A percentile compares a stretch with the other conserved stretches of the same genome.
phyloP scores from a whole-genome alignment of 1,284 basidiomycete species.

The Trametes versicolor region DNA sequence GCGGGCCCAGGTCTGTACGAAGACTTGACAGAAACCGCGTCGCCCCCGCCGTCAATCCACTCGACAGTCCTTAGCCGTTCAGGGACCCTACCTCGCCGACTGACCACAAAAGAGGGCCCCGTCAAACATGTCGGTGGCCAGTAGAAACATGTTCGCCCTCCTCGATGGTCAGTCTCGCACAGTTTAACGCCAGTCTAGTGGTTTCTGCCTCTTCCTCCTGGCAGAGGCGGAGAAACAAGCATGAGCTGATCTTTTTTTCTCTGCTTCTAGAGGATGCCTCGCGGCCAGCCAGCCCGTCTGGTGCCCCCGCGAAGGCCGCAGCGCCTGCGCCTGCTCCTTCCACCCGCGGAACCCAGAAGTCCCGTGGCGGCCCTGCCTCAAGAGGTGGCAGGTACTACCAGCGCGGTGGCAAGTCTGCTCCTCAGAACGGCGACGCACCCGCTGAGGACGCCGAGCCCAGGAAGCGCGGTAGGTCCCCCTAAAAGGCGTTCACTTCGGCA shows the following conservation, averaged over 20 bases:
- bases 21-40: conserved; percentile 29
- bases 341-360: conserved; percentile 47
- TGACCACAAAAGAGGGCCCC: conserved; percentile 63
- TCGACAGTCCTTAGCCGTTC: conserved; percentile 40
- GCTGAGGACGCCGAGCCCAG: conserved; percentile 57
- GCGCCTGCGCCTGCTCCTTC: conserved; percentile 54
- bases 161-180: conserved; percentile 66
- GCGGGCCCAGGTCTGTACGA: conserved; percentile 19
- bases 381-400: conserved; percentile 80
- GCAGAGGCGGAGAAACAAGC: not conserved
- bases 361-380: conserved; percentile 69
- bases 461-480: conserved; percentile 62
- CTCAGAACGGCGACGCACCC: conserved; percentile 46
- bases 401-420: conserved; percentile 63
- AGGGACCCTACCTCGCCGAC: conserved; percentile 49
- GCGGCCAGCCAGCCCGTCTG: conserved; percentile 53
- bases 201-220: conserved; percentile 1
- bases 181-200: conserved; percentile 15
- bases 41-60: conserved; percentile 37
- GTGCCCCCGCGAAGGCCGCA: conserved; percentile 46
- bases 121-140: conserved; percentile 88
- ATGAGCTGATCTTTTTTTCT: conserved; percentile 6
- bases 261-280: conserved; percentile 50
- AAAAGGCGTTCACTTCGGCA: not conserved
- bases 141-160: conserved; percentile 83